phyloP scores from a whole-genome alignment of 176 grass and related monocot genomes.

The Elymus sibiricus region DNA sequence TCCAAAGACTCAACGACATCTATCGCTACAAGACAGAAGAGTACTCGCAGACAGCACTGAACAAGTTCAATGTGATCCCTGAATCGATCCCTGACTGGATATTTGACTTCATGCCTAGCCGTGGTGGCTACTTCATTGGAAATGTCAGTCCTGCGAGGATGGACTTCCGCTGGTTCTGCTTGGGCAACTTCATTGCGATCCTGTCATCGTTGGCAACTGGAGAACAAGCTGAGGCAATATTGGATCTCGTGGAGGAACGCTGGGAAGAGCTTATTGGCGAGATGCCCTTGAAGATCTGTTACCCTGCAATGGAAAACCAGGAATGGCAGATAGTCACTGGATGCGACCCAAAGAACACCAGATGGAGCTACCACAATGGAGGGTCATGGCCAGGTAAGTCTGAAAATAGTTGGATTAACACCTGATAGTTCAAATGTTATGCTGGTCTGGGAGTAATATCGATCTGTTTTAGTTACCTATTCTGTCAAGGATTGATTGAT shows the following conservation, averaged over 20 bases:
- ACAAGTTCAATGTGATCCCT: conserved; percentile 90
- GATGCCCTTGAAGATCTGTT: conserved; percentile 78
- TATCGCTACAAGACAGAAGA: conserved; percentile 87
- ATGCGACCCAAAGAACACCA: conserved; percentile 74
- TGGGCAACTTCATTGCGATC: conserved; percentile 80
- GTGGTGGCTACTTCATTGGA: conserved; percentile 78
- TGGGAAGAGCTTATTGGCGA: conserved; percentile 70
- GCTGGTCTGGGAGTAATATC: background rate
- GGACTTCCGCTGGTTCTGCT: conserved; percentile 88
- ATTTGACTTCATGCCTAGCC: conserved; percentile 78
- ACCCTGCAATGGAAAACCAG: conserved; percentile 73
- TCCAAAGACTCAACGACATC: conserved; percentile 68
- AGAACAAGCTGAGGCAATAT: conserved; percentile 64
- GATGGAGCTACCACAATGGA: conserved; percentile 86
- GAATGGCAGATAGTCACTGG: conserved; percentile 74
- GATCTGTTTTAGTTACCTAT: background rate
- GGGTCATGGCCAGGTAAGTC: conserved; percentile 76
- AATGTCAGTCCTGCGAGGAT: conserved; percentile 78
- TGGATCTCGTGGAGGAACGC: conserved; percentile 74
- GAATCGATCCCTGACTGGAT: conserved; percentile 81
- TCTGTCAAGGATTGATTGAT: background rate
- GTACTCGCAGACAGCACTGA: conserved; percentile 79
- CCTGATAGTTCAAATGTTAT: background rate
- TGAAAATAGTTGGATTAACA: background rate
- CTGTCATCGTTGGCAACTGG: conserved; percentile 56